These are phyloP conservation scores for Aristolochia californica DNA, from an alignment of 164 flowering plant species.

Conservation along the genomic window DNA sequence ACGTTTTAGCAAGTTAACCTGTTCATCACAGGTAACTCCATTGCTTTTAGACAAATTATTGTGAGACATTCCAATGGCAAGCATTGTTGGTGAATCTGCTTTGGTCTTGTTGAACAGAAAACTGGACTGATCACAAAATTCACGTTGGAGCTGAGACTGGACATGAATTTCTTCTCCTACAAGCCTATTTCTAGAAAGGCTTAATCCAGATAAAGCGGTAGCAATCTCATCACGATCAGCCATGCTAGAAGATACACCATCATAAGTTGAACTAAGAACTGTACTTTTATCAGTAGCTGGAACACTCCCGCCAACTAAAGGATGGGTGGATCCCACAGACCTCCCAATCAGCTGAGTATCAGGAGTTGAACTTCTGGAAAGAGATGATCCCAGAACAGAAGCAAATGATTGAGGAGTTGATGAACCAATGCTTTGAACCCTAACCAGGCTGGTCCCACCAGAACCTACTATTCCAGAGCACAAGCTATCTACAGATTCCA, in stretches of 20 bases:
- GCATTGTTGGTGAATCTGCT: constrained; percentile 18
- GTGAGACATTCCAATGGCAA: constrained; percentile 15
- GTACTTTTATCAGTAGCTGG: constrained; percentile 25
- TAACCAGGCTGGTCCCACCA: constrained; percentile 23
- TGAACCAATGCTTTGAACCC: constrained; percentile 32
- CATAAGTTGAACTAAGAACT: constrained; percentile 21
- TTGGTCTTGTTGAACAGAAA: constrained; percentile 24
- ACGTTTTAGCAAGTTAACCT: constrained; percentile 30
- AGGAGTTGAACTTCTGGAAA: constrained; percentile 55
- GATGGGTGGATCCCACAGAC: constrained; percentile 32
- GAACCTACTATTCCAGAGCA: constrained; percentile 22
- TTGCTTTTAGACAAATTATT: constrained; percentile 25
- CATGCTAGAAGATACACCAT: constrained; percentile 27
- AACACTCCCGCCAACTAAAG: constrained; percentile 42
- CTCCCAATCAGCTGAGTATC: constrained; percentile 43
- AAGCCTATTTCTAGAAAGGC: constrained; percentile 27
- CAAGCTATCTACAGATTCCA: constrained; percentile 28
- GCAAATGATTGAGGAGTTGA: constrained; percentile 34
- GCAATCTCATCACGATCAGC: constrained; percentile 36
- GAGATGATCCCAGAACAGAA: constrained; percentile 40
- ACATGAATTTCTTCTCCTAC: constrained; percentile 22
- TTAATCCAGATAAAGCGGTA: constrained; percentile 38
- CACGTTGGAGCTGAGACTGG: constrained; percentile 29
- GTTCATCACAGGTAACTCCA: constrained; percentile 27
- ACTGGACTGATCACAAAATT: constrained; percentile 21